Base-by-base conservation (phyloP, 371 early-diverging fungal genomes). In the Mucor plumbeus region DNA sequence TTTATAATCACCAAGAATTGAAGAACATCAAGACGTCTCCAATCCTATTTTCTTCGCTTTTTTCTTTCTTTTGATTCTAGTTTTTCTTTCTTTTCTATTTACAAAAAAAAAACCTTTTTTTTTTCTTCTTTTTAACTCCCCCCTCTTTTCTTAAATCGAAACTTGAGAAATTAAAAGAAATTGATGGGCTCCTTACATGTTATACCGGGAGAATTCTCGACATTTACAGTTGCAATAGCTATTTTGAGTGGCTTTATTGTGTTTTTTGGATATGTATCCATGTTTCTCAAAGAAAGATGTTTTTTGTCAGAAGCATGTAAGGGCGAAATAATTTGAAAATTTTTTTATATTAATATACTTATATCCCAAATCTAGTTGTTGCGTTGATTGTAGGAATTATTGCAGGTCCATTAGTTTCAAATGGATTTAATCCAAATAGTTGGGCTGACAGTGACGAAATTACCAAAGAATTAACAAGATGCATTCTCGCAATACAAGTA, bases 271-370 rank as follows among this genome's bases (percentile, higher is more conserved):
- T 88, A 95, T 65, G 84, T 97, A 48, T 97, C 98, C 19, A 86
- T 97, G 73, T 86, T 95, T 72, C 78, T 96, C 61, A 98, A 97
- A 73, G 97, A 99, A 68, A 83, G 87, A 9, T 85, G 97, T 57
- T 96, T 91, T 79, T 73, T 99, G 67, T 92, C 95, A 39, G 99
- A 98, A 84, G 89, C 97, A 26, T 86, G 90, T 90, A 88, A 85
- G 85, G 13, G 31, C 13, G n/a, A n/a, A n/a, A 53, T 36, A 47
- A 21, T n/a, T 15, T 17, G 7, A 48, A 48, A 14, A 19, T n/a
- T 19, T 15, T n/a, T 9, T 10, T 4, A 6, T 21, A 19, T 21
- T 48, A 48, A 48, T 7, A 48, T 17, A 9, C 9, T 19, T 17
- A 6, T 6, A 9, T 17, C 9, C 48, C 3, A 4, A 17, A 14